Conservation (phyloP, 208 protist species). For the Borovskyia barvae region DNA sequence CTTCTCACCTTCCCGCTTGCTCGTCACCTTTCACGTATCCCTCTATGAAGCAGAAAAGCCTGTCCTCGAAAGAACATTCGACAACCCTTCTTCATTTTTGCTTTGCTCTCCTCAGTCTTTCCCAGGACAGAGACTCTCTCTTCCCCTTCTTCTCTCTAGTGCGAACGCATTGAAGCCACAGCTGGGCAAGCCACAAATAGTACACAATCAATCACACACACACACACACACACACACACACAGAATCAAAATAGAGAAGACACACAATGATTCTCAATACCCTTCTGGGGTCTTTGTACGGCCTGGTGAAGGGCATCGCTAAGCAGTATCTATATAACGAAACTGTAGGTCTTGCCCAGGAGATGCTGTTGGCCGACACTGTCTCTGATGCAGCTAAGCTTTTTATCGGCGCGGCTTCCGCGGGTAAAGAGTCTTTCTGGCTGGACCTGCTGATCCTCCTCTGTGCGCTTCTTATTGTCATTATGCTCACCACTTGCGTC, state of each 20-base stretch:
- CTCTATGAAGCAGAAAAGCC: no score
- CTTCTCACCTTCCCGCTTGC: no score
- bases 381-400: conserved; percentile 32
- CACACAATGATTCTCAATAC: conserved; percentile 1
- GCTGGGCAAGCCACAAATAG: no score
- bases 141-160: no score
- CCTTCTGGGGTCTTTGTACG: conserved; percentile 14
- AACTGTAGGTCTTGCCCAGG: conserved; percentile 25
- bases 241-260: not conserved
- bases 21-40: no score
- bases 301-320: conserved; percentile 17
- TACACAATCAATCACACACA: no score
- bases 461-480: conserved; percentile 17
- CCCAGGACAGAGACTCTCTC: no score
- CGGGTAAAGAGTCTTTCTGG: conserved; percentile 31
- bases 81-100: no score
- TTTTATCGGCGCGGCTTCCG: conserved; percentile 28
- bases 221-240: conserved; percentile 7
- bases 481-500: conserved; percentile 30
- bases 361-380: conserved; percentile 29
- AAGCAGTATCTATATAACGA: conserved; percentile 39
- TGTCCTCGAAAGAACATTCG: no score
- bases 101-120: no score
- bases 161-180: no score
- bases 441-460: conserved; percentile 33